Conservation (phyloP, 139 green algal species). For the Haematococcus lacustris region DNA sequence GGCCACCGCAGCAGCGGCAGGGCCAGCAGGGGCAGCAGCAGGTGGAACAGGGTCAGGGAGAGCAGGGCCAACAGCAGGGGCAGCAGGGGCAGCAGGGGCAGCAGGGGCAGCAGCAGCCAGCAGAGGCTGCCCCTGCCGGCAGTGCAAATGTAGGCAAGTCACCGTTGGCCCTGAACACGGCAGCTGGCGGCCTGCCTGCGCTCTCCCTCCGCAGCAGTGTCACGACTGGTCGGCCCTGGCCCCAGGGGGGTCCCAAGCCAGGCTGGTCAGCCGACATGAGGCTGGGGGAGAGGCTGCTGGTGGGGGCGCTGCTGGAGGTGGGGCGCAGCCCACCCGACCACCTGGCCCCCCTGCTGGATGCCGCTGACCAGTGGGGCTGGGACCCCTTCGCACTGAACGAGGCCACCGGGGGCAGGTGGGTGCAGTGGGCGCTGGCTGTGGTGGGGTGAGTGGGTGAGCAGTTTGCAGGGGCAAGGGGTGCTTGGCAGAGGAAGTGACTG, state of each 20-base stretch:
- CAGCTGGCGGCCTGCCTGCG: too few species aligned
- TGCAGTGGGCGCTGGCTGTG: too few species aligned
- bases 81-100: slow-evolving; percentile 7
- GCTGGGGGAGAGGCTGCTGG: neutral
- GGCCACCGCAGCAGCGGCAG: slow-evolving; percentile 5
- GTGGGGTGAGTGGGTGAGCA: too few species aligned
- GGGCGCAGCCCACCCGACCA: neutral
- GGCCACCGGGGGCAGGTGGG: slow-evolving; percentile 1
- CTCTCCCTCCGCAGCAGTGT: too few species aligned
- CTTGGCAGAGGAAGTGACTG: too few species aligned
- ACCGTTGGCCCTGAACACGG: too few species aligned
- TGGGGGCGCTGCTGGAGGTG: neutral
- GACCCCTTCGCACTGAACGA: slow-evolving; percentile 19
- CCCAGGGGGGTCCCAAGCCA: too few species aligned
- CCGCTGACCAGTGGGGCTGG: slow-evolving; percentile 14
- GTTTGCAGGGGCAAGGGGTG: too few species aligned
- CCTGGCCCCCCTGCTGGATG: slow-evolving; percentile 13
- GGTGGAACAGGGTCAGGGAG: neutral
- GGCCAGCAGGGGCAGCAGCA: slow-evolving; percentile 3
- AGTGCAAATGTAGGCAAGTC: too few species aligned
- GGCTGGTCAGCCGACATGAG: too few species aligned
- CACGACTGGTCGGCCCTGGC: too few species aligned
- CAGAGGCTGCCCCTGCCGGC: too few species aligned
- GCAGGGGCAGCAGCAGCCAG: neutral
- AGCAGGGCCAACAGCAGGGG: slow-evolving; percentile 3